Percentiles rank a stretch among this genome's conserved stretches.
Evolutionary conservation across 495 filamentous ascomycete genomes (phyloP).

Genomic region (Penicillium malachiteum): DNA sequence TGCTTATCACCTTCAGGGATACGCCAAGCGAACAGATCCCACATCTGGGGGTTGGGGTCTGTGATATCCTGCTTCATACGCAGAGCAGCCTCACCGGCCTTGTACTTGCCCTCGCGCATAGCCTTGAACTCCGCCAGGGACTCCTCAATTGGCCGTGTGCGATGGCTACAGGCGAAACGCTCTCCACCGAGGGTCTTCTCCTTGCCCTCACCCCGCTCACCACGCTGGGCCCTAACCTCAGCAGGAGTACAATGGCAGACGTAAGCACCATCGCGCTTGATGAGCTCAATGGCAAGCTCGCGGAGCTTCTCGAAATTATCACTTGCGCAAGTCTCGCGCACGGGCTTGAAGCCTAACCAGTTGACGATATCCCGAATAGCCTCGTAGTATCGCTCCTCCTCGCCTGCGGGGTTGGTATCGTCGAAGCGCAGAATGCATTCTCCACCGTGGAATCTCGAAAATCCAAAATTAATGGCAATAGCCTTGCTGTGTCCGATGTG

Average conservation of each 20-base stretch:
- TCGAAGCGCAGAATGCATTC: constrained; percentile 69
- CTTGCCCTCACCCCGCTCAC: constrained; percentile 61
- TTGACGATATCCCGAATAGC: constrained; percentile 75
- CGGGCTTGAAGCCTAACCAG: constrained; percentile 82
- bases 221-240: constrained; percentile 82
- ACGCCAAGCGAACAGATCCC: constrained; percentile 73
- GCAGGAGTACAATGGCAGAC: constrained; percentile 71
- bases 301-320: constrained; percentile 89
- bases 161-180: constrained; percentile 77
- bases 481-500: constrained; percentile 95
- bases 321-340: constrained; percentile 72
- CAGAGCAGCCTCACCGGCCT: constrained; percentile 80
- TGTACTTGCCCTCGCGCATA: constrained; percentile 91
- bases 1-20: constrained; percentile 55
- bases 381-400: constrained; percentile 75
- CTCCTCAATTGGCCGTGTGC: constrained; percentile 68
- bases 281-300: constrained; percentile 82
- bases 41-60: constrained; percentile 67
- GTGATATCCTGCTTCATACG: constrained; percentile 78
- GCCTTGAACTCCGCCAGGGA: constrained; percentile 80
- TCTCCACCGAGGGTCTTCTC: constrained; percentile 57
- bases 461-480: constrained; percentile 97
- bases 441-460: constrained; percentile 82
- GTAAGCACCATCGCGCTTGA: constrained; percentile 69
- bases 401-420: constrained; percentile 82